Percentiles rank a stretch among this genome's conserved stretches.
Evolutionary conservation across 139 green algal species (phyloP).

Genomic region (Micractinium sp.): DNA sequence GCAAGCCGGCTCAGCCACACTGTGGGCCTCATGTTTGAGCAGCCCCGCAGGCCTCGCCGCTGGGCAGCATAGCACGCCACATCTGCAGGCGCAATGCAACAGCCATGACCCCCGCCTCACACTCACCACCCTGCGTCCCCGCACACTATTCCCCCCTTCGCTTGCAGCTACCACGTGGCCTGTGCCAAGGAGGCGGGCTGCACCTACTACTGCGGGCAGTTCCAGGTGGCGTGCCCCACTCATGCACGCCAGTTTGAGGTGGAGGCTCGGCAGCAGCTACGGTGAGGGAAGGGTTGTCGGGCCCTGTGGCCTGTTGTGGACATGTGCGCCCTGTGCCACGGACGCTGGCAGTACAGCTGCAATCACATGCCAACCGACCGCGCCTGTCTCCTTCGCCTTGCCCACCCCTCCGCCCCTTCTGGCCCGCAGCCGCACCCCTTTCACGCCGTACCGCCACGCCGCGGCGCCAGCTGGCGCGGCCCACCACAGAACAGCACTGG

Average conservation of each 20-base stretch:
- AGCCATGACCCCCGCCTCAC: background rate
- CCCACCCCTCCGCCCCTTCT: background rate
- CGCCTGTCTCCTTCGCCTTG: too few species aligned
- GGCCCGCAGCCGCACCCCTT: slow-evolving; percentile 6
- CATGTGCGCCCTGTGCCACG: background rate
- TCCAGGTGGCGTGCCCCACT: slow-evolving; percentile 65
- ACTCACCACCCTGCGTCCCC: too few species aligned
- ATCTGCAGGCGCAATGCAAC: background rate
- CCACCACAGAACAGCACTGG: background rate
- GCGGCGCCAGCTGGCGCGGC: background rate
- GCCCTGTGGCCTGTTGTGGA: background rate
- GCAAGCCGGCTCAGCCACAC: background rate
- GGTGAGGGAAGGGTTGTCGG: background rate
- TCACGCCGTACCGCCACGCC: background rate
- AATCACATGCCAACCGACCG: background rate
- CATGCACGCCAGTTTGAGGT: slow-evolving; percentile 52
- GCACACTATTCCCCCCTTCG: too few species aligned
- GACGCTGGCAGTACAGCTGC: too few species aligned
- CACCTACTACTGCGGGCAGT: slow-evolving; percentile 54
- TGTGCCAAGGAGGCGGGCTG: slow-evolving; percentile 61
- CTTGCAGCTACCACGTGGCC: slow-evolving; percentile 68
- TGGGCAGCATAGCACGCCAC: too few species aligned
- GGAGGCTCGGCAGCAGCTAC: background rate
- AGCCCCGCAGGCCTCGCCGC: too few species aligned
- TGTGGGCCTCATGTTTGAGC: too few species aligned